phyloP scores from a whole-genome alignment of 2,329 filamentous ascomycete genomes.

The Cladophialophora bantiana region DNA sequence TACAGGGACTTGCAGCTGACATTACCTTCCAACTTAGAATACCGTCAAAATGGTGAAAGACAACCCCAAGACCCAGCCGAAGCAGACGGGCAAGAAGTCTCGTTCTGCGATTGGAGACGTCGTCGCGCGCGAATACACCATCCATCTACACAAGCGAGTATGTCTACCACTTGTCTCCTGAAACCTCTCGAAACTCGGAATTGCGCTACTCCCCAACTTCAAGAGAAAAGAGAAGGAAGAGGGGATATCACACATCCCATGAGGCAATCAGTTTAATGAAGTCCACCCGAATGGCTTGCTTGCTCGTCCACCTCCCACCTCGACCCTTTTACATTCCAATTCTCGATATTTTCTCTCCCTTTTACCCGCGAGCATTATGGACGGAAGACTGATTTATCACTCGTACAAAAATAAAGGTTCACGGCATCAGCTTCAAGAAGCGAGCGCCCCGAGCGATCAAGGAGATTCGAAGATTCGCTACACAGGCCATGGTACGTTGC shows the following conservation, averaged over 20 bases:
- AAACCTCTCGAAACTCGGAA: slow-evolving; percentile 29
- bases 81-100: slow-evolving; percentile 74
- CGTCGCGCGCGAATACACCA: slow-evolving; percentile 99
- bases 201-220: neutral
- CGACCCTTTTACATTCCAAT: slow-evolving; percentile 35
- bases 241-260: slow-evolving; percentile 37
- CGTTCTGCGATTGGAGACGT: slow-evolving; percentile 99
- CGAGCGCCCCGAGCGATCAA: slow-evolving; percentile 97
- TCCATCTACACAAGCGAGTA: slow-evolving; percentile 99
- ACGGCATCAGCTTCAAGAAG: slow-evolving; percentile 99
- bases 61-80: slow-evolving; percentile 57
- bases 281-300: slow-evolving; percentile 64
- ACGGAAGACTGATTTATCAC: slow-evolving; percentile 70
- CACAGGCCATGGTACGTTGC: slow-evolving; percentile 88
- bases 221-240: slow-evolving; percentile 7
- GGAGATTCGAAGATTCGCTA: slow-evolving; percentile 97
- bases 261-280: slow-evolving; percentile 71
- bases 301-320: neutral
- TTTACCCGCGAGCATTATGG: slow-evolving; percentile 55
- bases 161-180: slow-evolving; percentile 51
- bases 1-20: neutral
- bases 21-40: slow-evolving; percentile 12
- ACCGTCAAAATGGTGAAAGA: slow-evolving; percentile 40
- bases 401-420: slow-evolving; percentile 68
- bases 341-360: slow-evolving; percentile 6